Evolutionary conservation across 2,329 filamentous ascomycete species (phyloP), one percentile per base, ranked within the genome.

Genomic region (Aspergillus ochraceus): DNA sequence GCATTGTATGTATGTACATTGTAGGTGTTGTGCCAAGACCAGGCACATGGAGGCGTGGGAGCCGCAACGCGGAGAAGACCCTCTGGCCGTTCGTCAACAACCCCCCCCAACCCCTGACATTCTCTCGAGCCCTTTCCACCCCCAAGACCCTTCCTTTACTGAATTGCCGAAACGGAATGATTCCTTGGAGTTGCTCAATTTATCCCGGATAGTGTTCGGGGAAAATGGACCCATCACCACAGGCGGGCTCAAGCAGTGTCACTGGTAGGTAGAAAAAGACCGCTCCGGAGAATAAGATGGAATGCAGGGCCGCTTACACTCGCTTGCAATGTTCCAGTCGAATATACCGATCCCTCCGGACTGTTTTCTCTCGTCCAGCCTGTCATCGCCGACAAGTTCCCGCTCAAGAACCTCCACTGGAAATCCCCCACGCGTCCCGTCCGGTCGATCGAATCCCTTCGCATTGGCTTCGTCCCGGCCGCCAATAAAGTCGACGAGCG

Each of bases 381-480:
- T 2, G 88, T 93, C 59, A 82, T 99, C 59, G 83, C 90, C 46
- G 83, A 90, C 47, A 89, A 91, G 57, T 83, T 98, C 0, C 95
- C 95, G 36, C 83, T 99, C 42, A 90, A 88, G 64, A 96, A 98
- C 71, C 86, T 99, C 50, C 92, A 98, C 72, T 99, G 95, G 95
- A 96, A 98, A 76, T 97, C 95, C 14, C 91, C 96, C 62, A 89
- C 90, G 29, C 90, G 95, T 0, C 95, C 95, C 2, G 80, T 98
- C 39, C 90, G 95, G 66, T 97, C 95, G 14, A 99, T 99, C 74
- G 90, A 92, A 71, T 93, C 92, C 12, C 86, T 99, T 46, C 92
- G 97, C 71, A 86, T 98, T 69, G 92, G 97, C 62, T 87, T 98
- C 60, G 82, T 93, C n/a, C 84, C 88, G 8, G 80, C 85, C 76